Conservation (phyloP, 257 asterid species). For the Nicotiana attenuata region DNA sequence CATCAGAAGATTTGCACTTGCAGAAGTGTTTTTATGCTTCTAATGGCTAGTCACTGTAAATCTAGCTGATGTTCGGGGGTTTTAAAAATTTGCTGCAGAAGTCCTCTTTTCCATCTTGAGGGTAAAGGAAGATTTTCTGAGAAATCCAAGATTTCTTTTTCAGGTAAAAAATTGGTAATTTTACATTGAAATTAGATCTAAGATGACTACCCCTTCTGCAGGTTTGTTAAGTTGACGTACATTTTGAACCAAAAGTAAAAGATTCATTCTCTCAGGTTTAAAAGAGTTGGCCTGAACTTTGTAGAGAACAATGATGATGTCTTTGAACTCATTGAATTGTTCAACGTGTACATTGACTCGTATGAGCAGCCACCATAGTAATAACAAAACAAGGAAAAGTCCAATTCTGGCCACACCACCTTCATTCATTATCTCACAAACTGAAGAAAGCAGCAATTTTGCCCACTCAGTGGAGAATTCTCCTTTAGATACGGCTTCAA, state of each 20-base stretch:
- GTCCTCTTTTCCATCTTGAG: background rate
- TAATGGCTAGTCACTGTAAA: background rate
- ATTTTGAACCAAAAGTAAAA: background rate
- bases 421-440: conserved; percentile 26
- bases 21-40: background rate
- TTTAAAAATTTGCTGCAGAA: background rate
- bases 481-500: background rate
- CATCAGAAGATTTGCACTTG: background rate
- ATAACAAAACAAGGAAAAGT: conserved; percentile 33
- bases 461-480: conserved; percentile 12
- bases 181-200: background rate
- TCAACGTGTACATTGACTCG: conserved; percentile 28
- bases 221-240: background rate
- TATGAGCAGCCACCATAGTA: conserved; percentile 33
- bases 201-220: background rate
- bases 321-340: conserved; percentile 41
- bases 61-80: background rate
- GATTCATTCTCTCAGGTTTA: background rate
- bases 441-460: conserved; percentile 27
- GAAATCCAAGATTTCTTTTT: background rate
- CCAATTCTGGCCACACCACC: conserved; percentile 25
- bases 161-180: background rate
- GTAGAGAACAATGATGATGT: conserved; percentile 37
- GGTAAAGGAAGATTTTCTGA: background rate
- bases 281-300: conserved; percentile 6